Evolutionary conservation across 2,329 filamentous ascomycete genomes (phyloP).

Genomic region (Cordyceps fumosorosea): DNA sequence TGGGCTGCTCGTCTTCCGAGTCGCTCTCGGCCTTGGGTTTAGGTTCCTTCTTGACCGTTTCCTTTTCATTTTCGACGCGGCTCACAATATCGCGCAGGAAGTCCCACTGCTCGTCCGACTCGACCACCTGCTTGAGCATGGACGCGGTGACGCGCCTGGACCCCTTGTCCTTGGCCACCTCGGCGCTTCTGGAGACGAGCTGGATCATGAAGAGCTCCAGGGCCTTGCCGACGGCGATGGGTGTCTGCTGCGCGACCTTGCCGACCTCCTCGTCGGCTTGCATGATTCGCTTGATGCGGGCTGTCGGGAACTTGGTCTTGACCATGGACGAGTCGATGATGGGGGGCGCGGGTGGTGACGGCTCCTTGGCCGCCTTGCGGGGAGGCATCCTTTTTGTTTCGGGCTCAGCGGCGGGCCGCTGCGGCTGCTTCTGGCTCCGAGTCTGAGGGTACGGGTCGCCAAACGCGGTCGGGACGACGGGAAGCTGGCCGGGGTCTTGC

Average conservation of each 20-base stretch:
- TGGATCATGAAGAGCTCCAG: slow-evolving; percentile 97
- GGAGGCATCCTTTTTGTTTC: slow-evolving; percentile 27
- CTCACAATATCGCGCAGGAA: slow-evolving; percentile 86
- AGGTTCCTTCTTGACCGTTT: slow-evolving; percentile 28
- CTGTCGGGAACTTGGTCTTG: slow-evolving; percentile 92
- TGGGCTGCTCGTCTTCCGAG: slow-evolving; percentile 42
- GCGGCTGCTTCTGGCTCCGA: neutral
- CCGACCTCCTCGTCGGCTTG: slow-evolving; percentile 98
- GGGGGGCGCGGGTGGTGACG: slow-evolving; percentile 28
- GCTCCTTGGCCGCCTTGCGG: slow-evolving; percentile 24
- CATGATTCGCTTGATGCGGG: slow-evolving; percentile 98
- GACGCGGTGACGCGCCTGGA: slow-evolving; percentile 84
- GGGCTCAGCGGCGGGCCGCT: neutral
- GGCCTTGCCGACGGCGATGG: slow-evolving; percentile 91
- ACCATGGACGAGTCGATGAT: slow-evolving; percentile 62
- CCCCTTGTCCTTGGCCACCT: slow-evolving; percentile 72
- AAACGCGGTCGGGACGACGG: slow-evolving; percentile 5
- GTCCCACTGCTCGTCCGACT: slow-evolving; percentile 86
- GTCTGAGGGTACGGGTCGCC: slow-evolving; percentile 3
- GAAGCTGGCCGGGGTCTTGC: slow-evolving; percentile 3
- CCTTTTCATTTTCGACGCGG: slow-evolving; percentile 63
- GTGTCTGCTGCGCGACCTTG: slow-evolving; percentile 96
- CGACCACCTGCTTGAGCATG: slow-evolving; percentile 87
- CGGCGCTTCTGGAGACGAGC: slow-evolving; percentile 80
- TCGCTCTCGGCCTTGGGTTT: slow-evolving; percentile 48